These are phyloP conservation scores for Biscogniauxia mediterranea DNA, from an alignment of 2,329 filamentous ascomycete genomes.

Conservation along the genomic window DNA sequence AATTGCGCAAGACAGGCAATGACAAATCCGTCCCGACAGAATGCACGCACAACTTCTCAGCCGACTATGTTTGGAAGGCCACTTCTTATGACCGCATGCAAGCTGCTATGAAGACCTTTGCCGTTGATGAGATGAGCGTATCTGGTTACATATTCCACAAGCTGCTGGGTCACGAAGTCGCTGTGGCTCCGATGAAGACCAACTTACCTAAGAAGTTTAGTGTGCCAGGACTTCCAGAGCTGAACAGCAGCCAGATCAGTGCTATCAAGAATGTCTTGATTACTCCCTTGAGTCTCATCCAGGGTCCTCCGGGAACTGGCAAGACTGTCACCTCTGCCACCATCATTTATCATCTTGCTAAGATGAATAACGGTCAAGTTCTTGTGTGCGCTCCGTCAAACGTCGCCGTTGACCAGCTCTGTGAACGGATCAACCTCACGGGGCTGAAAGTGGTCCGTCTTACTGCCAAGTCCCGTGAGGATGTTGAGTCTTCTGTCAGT, in stretches of 20 bases:
- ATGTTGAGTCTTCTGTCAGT: slow-evolving; percentile 96
- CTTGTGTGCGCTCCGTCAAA: slow-evolving; percentile 97
- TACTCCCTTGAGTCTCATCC: slow-evolving; percentile 91
- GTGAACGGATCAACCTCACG: slow-evolving; percentile 92
- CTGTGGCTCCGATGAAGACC: slow-evolving; percentile 91
- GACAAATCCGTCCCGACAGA: slow-evolving; percentile 96
- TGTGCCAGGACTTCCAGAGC: slow-evolving; percentile 86
- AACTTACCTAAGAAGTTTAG: slow-evolving; percentile 96
- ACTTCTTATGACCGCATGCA: slow-evolving; percentile 99
- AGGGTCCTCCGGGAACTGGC: slow-evolving; percentile 93
- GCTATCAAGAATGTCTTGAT: slow-evolving; percentile 94
- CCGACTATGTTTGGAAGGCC: slow-evolving; percentile 99
- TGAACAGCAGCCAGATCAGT: slow-evolving; percentile 93
- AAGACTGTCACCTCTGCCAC: slow-evolving; percentile 99
- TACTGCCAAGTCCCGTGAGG: slow-evolving; percentile 97
- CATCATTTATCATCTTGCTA: slow-evolving; percentile 96
- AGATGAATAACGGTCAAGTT: slow-evolving; percentile 91
- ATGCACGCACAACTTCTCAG: slow-evolving; percentile 95
- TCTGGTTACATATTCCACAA: slow-evolving; percentile 99
- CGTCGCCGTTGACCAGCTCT: slow-evolving; percentile 96
- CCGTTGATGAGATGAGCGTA: slow-evolving; percentile 95
- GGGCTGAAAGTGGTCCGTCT: slow-evolving; percentile 95
- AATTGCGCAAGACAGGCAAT: slow-evolving; percentile 89
- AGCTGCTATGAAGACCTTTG: slow-evolving; percentile 98
- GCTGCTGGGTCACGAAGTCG: slow-evolving; percentile 90